Evolutionary conservation across 352 stramenopile species (phyloP), one percentile per base, ranked within the genome.

Genomic region (Globisporangium polare): DNA sequence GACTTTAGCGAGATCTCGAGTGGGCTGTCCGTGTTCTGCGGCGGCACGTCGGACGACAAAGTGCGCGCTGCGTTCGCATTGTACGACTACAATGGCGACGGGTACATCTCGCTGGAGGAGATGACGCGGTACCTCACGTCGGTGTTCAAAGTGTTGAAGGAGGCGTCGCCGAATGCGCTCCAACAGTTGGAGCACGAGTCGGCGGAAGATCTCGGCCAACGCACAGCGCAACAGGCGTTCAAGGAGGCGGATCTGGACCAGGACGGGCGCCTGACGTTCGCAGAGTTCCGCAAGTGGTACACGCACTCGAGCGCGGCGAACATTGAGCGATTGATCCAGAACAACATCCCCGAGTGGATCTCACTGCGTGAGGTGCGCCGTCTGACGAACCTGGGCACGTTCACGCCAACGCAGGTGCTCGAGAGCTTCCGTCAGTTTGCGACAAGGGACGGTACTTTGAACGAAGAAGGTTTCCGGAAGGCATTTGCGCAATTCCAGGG

Each of bases 1-100:
- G 87, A 96, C 68, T 89, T 88, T 47, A 91, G 82, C 45, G 89
- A 97, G 67, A 91, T 96, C 15, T 91, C 83, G 6, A 88, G 82
- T 27, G 88, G 89, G 0, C 57, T 97, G 18, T 94, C 83, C 9
- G 77, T 97, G 8, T 86, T 96, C 22, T 96, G 84, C 62, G 86
- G 88, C 18, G 86, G 86, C 20, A 79, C 73, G n/a, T 89, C 77
- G 0, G 77, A 92, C 39, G 82, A 94, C 43, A 89, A 89, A 41
- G 78, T 92, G 22, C 72, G 77, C 18, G 76, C 86, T 8, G 81
- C 83, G 18, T 96, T 96, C 65, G 70, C 78, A n/a, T 49, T 94
- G 45, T 94, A 92, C 61, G 87, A 96, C 59, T 90, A 87, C 66
- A 92, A 96, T 56, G 84, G 79, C 12, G 86, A 96, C 49, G 86